Base-by-base conservation (phyloP, 2,329 filamentous ascomycete genomes). In the Pseudocercospora vitis region DNA sequence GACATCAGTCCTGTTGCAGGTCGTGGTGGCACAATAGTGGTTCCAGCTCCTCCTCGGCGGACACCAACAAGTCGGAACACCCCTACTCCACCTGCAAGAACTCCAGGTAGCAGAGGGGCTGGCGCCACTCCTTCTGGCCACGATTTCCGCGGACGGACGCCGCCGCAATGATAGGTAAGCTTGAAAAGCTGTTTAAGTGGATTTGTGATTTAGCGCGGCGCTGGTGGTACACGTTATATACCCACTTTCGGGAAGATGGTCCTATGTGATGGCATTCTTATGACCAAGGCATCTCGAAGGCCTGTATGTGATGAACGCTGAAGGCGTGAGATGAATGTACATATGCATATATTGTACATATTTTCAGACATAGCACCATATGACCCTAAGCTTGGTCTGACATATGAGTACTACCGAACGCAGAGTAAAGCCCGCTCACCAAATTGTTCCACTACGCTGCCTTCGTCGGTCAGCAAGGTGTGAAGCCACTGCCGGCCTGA, bases 341-440 rank as follows among this genome's bases (percentile, higher is more conserved):
- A 31, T 31, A 18, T 45, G 42, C 14, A 45, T 24, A 31, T 45
- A 45, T 45, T 45, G 42, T 45, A 45, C 42, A 45, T 45, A 45
- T n/a, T 12, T 45, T 19, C 9, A 19, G 18, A 45, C n/a, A 31
- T 29, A 19, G 42, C 14, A 3, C 8, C 7, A 37, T 14, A 37
- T 14, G 16, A 7, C 21, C 21, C 33, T 14, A 18, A 21, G 18
- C 21, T 12, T 9, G 39, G 21, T 16, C 16, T 21, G 21, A 11
- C 21, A 23, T n/a, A 7, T 48, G 46, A 28, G 23, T 26, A 18
- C 39, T 52, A 62, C 39, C 57, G 53, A 9, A 63, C 42, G 46
- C 91, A 96, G 73, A 95, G 81, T 52, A 92, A 69, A 3, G 90
- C 85, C 64, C 92, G 82, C 51, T 91, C 86, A 1, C 92, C 92